Conservation (phyloP, 129 eudicot genomes). For the Smallanthus sonchifolius region DNA sequence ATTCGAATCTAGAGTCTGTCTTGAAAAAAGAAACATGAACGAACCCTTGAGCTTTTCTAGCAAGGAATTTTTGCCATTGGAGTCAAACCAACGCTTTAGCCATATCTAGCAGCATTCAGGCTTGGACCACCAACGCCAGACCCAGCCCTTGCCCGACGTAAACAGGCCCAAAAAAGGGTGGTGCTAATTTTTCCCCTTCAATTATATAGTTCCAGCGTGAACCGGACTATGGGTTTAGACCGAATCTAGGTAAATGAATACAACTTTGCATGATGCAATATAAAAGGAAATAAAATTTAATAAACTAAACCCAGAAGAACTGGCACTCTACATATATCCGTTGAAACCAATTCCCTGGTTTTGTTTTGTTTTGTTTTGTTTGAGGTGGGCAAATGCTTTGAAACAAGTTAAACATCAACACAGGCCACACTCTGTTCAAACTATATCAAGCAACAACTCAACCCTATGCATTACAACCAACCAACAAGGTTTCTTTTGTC, state of each 20-base stretch:
- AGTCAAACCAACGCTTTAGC: not conserved
- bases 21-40: no score
- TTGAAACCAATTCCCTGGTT: conserved; percentile 29
- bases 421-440: conserved; percentile 23
- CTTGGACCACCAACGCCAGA: not conserved
- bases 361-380: conserved; percentile 19
- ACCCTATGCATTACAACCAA: conserved; percentile 15
- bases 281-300: conserved; percentile 8
- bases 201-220: not conserved
- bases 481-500: not conserved
- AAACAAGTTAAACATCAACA: conserved; percentile 29
- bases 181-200: not conserved
- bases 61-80: no score
- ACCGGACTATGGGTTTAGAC: not conserved
- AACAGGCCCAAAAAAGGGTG: not conserved
- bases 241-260: not conserved
- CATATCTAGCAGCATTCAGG: not conserved
- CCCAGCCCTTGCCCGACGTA: not conserved
- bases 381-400: conserved; percentile 28
- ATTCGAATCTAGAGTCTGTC: no score
- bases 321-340: conserved; percentile 26
- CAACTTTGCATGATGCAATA: conserved; percentile 6
- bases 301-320: conserved; percentile 31
- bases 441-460: conserved; percentile 16
- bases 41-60: no score